Percentiles rank a stretch among this genome's conserved stretches.
phyloP scores from a whole-genome alignment of 1,139 yeast species.

The Geotrichum bryndzae region DNA sequence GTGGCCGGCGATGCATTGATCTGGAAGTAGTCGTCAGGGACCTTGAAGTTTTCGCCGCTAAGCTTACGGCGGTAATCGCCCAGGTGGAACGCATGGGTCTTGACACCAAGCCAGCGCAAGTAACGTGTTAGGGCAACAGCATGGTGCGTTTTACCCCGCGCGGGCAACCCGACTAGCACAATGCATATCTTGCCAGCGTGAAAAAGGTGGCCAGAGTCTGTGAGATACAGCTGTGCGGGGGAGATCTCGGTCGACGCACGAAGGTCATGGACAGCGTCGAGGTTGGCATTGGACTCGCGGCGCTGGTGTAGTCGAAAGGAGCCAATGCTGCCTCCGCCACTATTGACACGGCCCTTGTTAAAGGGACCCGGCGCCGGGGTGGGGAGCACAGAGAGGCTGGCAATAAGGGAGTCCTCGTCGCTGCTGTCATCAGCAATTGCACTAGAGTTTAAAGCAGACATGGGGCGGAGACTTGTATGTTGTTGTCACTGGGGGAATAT shows the following conservation, averaged over 20 bases:
- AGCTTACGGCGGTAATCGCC: conserved; percentile 72
- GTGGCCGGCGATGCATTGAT: conserved; percentile 57
- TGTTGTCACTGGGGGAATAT: no score
- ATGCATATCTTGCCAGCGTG: conserved; percentile 94
- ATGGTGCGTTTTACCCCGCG: conserved; percentile 90
- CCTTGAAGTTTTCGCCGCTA: conserved; percentile 38
- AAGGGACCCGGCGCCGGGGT: conserved; percentile 18
- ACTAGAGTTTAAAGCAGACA: no score
- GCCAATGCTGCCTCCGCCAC: not conserved
- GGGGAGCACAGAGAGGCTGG: no score
- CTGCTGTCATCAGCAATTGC: no score
- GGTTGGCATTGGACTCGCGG: no score
- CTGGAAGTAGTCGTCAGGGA: conserved; percentile 67
- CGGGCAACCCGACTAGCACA: conserved; percentile 89
- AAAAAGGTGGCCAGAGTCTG: conserved; percentile 82
- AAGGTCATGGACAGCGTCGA: conserved; percentile 32
- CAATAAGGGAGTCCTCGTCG: no score
- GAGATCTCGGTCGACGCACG: conserved; percentile 37
- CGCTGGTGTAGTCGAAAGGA: conserved; percentile 9
- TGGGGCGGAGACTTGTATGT: no score
- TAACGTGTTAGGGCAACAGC: conserved; percentile 89
- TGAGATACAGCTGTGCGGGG: conserved; percentile 82
- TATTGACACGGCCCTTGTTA: not conserved
- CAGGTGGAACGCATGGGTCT: conserved; percentile 84
- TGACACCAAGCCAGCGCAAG: conserved; percentile 88